phyloP scores from a whole-genome alignment of 352 stramenopile genomes.

The Phytophthora agathidicida region DNA sequence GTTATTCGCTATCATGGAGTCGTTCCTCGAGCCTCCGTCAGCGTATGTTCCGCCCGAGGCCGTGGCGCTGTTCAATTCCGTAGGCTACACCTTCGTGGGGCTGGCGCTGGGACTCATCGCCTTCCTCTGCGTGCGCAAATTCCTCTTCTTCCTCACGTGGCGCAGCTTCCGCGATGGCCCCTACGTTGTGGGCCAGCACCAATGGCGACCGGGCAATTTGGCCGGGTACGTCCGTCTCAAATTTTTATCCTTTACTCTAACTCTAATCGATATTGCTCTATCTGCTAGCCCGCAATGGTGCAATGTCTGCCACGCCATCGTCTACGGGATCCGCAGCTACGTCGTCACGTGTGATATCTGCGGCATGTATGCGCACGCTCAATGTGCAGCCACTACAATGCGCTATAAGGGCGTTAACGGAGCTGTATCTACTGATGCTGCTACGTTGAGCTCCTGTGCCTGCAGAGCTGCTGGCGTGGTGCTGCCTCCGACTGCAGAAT shows the following conservation, averaged over 20 bases:
- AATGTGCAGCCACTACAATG: slow-evolving; percentile 67
- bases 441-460: slow-evolving; percentile 8
- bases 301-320: slow-evolving; percentile 79
- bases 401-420: slow-evolving; percentile 40
- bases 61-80: slow-evolving; percentile 61
- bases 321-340: slow-evolving; percentile 88
- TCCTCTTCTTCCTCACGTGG: slow-evolving; percentile 85
- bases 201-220: slow-evolving; percentile 80
- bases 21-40: slow-evolving; percentile 53
- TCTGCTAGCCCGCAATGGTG: slow-evolving; percentile 74
- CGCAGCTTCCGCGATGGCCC: slow-evolving; percentile 78
- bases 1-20: slow-evolving; percentile 16
- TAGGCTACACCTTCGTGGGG: slow-evolving; percentile 61
- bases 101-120: slow-evolving; percentile 45
- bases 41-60: slow-evolving; percentile 57
- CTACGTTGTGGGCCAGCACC: slow-evolving; percentile 73
- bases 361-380: slow-evolving; percentile 82
- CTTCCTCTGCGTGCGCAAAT: slow-evolving; percentile 71
- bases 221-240: slow-evolving; percentile 66
- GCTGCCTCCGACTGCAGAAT: slow-evolving; percentile 19
- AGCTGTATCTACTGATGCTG: background rate
- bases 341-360: slow-evolving; percentile 87
- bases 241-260: too few species aligned
- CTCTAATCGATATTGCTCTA: slow-evolving; percentile 2
- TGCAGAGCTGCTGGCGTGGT: slow-evolving; percentile 32